phyloP scores from a whole-genome alignment of 345 rosid species.

The Citrus unshiu region DNA sequence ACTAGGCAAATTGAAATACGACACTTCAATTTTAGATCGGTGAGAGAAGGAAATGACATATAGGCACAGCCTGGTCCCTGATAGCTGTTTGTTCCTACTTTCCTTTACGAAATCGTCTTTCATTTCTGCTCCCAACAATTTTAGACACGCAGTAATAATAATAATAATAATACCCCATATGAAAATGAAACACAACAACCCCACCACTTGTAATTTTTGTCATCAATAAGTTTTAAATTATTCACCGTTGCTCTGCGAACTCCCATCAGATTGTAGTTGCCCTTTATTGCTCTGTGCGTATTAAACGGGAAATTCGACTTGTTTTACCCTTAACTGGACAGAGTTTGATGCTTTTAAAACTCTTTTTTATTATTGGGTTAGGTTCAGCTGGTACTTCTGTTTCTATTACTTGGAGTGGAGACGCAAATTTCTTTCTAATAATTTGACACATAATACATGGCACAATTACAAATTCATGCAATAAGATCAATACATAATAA shows the following conservation, averaged over 20 bases:
- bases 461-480: too few relatives aligned
- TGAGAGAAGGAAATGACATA: background rate
- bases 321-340: background rate
- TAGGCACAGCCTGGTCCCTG: constrained; percentile 21
- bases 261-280: background rate
- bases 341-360: background rate
- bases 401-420: background rate
- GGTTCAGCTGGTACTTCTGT: background rate
- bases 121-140: background rate
- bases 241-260: background rate
- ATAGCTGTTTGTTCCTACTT: constrained; percentile 2
- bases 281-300: background rate
- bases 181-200: background rate
- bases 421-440: too few relatives aligned
- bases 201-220: background rate
- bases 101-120: background rate
- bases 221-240: background rate
- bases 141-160: background rate
- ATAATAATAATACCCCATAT: background rate
- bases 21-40: background rate
- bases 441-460: too few relatives aligned
- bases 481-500: too few relatives aligned
- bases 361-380: background rate
- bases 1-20: constrained; percentile 3
- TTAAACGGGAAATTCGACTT: background rate